These are phyloP conservation scores for Prunus mira DNA, from an alignment of 306 rosid genomes.

Conservation along the genomic window DNA sequence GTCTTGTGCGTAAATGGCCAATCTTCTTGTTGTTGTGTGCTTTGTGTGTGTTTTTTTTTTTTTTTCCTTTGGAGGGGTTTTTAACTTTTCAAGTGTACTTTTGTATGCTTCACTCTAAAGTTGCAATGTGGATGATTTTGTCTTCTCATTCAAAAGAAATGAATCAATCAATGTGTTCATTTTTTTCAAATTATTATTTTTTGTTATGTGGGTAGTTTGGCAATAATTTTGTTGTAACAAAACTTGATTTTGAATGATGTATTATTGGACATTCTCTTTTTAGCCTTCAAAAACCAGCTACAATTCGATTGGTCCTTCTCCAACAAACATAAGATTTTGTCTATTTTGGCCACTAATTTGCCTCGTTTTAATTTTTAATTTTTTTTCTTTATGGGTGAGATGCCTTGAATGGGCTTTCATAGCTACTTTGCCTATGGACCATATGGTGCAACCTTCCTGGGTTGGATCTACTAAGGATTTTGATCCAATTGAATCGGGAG, in stretches of 20 bases:
- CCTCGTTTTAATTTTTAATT: neutral
- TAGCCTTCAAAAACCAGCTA: neutral
- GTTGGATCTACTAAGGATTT: neutral
- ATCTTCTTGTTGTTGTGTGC: neutral
- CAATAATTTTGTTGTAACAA: neutral
- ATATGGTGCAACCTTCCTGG: neutral
- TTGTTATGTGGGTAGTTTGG: neutral
- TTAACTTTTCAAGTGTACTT: neutral
- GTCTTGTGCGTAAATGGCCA: conserved; percentile 26
- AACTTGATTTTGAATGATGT: neutral
- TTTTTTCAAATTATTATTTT: neutral
- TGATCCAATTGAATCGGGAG: neutral
- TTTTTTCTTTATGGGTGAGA: neutral
- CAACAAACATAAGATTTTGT: neutral
- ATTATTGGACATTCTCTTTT: neutral
- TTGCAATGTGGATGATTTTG: conserved; percentile 21
- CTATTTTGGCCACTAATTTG: neutral
- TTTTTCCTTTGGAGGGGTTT: neutral
- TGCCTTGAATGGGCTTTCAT: neutral
- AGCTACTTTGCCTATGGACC: neutral
- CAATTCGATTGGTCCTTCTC: neutral
- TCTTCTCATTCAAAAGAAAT: conserved; percentile 14
- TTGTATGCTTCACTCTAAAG: conserved; percentile 28
- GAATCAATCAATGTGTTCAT: conserved; percentile 12
- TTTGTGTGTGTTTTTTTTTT: neutral